phyloP scores from a whole-genome alignment of 1,284 basidiomycete genomes.

The Tilletia setariae region DNA sequence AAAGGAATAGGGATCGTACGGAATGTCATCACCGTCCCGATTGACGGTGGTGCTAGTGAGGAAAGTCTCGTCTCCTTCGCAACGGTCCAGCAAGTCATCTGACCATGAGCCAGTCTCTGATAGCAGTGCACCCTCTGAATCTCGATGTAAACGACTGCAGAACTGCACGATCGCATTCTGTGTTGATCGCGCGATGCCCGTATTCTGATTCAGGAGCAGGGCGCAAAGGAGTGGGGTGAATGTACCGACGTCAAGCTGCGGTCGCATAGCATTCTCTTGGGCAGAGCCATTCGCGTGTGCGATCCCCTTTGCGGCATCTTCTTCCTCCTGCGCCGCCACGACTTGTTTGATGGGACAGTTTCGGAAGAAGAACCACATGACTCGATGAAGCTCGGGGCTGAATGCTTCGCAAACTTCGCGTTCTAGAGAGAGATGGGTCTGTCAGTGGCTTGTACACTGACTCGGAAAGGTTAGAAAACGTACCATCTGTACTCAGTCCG shows the following conservation, averaged over 20 bases:
- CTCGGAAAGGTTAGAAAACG: slow-evolving; percentile 32
- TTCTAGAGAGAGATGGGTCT: slow-evolving; percentile 64
- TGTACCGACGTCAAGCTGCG: slow-evolving; percentile 71
- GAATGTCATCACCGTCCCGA: slow-evolving; percentile 45
- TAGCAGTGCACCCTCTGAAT: neutral
- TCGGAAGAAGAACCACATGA: slow-evolving; percentile 94
- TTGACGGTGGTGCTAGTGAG: slow-evolving; percentile 22
- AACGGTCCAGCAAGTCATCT: neutral
- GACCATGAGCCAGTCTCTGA: neutral
- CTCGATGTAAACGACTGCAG: slow-evolving; percentile 60
- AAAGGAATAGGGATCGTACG: slow-evolving; percentile 44
- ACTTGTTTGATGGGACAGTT: slow-evolving; percentile 56
- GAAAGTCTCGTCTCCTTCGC: slow-evolving; percentile 8
- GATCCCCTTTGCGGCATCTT: slow-evolving; percentile 29
- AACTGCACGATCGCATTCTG: slow-evolving; percentile 75
- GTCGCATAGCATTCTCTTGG: slow-evolving; percentile 45
- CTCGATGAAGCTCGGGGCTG: slow-evolving; percentile 72
- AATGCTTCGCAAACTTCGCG: slow-evolving; percentile 88
- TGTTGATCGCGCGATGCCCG: slow-evolving; percentile 69
- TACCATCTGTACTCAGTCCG: slow-evolving; percentile 81
- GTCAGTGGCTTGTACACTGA: no score
- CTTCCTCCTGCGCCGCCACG: slow-evolving; percentile 8
- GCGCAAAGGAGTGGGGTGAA: slow-evolving; percentile 90
- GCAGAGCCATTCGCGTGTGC: neutral
- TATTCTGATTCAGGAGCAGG: slow-evolving; percentile 76